These are phyloP conservation scores for Pilobolus umbonatus DNA, from an alignment of 192 early-diverging fungal genomes.

Conservation along the genomic window DNA sequence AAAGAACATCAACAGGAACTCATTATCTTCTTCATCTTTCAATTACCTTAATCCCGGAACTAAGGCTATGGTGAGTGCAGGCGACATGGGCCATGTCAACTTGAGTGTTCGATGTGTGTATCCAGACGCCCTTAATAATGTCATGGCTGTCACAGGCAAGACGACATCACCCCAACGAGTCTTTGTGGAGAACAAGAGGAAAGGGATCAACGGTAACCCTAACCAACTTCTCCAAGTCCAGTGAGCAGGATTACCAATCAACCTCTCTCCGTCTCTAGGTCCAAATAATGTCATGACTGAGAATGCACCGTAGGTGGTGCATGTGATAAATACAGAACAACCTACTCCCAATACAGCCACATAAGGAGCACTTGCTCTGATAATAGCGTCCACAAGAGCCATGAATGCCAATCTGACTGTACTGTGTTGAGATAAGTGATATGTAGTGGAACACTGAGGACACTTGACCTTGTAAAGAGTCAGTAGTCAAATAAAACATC, in stretches of 20 bases:
- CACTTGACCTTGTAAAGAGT: slow-evolving; percentile 51
- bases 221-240: slow-evolving; percentile 64
- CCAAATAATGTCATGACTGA: slow-evolving; percentile 64
- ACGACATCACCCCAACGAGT: slow-evolving; percentile 51
- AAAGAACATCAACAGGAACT: background rate
- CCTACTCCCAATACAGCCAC: slow-evolving; percentile 54
- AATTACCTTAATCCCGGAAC: slow-evolving; percentile 56
- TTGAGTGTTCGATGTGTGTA: slow-evolving; percentile 43
- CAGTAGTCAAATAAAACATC: background rate
- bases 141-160: slow-evolving; percentile 58
- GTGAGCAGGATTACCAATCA: slow-evolving; percentile 48
- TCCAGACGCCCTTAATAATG: slow-evolving; percentile 42
- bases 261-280: slow-evolving; percentile 50
- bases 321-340: slow-evolving; percentile 56
- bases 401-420: slow-evolving; percentile 48
- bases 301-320: slow-evolving; percentile 64
- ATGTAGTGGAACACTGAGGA: slow-evolving; percentile 62
- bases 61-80: slow-evolving; percentile 53
- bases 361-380: slow-evolving; percentile 59
- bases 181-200: slow-evolving; percentile 57
- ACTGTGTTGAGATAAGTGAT: slow-evolving; percentile 53
- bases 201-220: slow-evolving; percentile 43
- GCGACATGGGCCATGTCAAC: slow-evolving; percentile 55
- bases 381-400: slow-evolving; percentile 45
- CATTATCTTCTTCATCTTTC: slow-evolving; percentile 4